Evolutionary conservation across 345 rosid genomes (phyloP).

Genomic region (Euphorbia lathyris): DNA sequence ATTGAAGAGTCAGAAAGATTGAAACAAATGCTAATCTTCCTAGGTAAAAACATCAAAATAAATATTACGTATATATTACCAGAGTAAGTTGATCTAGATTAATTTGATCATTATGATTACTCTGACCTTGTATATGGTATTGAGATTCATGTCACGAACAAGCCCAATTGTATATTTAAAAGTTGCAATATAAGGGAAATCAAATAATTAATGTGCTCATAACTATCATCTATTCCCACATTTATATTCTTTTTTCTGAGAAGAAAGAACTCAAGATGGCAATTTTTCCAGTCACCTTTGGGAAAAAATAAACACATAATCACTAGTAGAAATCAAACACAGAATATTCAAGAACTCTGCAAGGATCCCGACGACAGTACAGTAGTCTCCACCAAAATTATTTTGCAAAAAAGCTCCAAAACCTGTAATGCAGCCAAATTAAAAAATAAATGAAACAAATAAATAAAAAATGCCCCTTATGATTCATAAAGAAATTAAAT

Average conservation of each 20-base stretch:
- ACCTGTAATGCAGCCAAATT: background rate
- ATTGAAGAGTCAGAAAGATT: constrained; percentile 11
- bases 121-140: constrained; percentile 8
- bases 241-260: background rate
- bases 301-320: background rate
- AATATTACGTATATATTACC: constrained; percentile 7
- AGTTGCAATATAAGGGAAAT: background rate
- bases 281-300: background rate
- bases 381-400: too few species aligned
- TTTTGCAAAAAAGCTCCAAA: too few species aligned
- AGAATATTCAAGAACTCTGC: background rate
- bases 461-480: background rate
- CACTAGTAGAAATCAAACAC: background rate
- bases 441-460: background rate
- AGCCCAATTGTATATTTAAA: constrained; percentile 10
- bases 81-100: constrained; percentile 1
- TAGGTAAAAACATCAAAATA: background rate
- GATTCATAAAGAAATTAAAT: background rate
- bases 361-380: background rate
- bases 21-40: constrained; percentile 2
- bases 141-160: background rate
- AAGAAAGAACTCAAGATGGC: background rate
- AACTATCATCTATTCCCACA: background rate
- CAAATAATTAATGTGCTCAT: constrained; percentile 5
- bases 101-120: constrained; percentile 1